Evolutionary conservation across 148 eudicot genomes (phyloP).

Genomic region (Camellia sinensis): DNA sequence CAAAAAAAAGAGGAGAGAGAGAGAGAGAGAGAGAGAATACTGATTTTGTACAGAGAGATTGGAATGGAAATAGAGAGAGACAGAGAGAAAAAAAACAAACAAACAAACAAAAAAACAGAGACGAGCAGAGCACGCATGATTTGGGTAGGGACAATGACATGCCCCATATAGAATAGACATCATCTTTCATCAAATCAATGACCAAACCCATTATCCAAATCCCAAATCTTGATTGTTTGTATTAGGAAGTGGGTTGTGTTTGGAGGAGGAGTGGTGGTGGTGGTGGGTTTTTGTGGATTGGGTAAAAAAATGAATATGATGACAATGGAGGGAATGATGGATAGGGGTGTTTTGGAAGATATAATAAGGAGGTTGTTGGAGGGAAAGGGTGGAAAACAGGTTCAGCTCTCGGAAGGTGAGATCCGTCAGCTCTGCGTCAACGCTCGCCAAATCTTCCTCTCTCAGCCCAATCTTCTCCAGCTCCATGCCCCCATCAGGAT

Average conservation of each 20-base stretch:
- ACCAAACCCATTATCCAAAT: background rate
- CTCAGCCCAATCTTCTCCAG: conserved; percentile 57
- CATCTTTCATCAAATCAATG: background rate
- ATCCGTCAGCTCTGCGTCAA: conserved; percentile 75
- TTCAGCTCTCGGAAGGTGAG: conserved; percentile 62
- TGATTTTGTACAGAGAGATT: conserved; percentile 3
- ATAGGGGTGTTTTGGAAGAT: conserved; percentile 50
- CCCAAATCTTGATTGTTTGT: conserved; percentile 6
- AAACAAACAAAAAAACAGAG: background rate
- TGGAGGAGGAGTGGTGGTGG: background rate
- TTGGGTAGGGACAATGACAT: conserved; percentile 4
- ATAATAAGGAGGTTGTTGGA: conserved; percentile 62
- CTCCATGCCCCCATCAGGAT: conserved; percentile 61
- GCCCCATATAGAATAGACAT: background rate
- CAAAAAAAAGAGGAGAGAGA: background rate
- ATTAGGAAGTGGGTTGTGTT: conserved; percentile 13
- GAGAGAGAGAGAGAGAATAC: conserved; percentile 12
- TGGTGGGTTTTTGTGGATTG: background rate
- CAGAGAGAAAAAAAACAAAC: background rate
- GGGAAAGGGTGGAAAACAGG: conserved; percentile 64
- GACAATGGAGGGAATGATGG: conserved; percentile 84
- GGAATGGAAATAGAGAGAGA: background rate
- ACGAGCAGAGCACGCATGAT: conserved; percentile 37
- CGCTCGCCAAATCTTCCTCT: conserved; percentile 66
- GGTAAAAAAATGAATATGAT: conserved; percentile 44